These are phyloP conservation scores for Talaromyces adpressus DNA, from an alignment of 495 filamentous ascomycete genomes.

Conservation along the genomic window DNA sequence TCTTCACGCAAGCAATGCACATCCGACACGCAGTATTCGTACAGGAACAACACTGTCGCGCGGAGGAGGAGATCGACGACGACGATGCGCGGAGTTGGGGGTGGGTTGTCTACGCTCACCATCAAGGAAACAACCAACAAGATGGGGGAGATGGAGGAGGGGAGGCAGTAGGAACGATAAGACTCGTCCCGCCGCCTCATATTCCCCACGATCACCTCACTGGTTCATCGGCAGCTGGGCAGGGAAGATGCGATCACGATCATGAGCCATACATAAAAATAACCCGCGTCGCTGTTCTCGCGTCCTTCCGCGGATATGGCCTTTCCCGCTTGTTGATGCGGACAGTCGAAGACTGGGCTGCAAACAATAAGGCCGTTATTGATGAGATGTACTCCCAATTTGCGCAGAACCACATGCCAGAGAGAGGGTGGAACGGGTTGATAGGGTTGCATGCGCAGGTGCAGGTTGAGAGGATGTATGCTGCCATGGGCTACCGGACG, in stretches of 20 bases:
- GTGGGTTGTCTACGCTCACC: slow-evolving; percentile 64
- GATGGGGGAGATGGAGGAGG: slow-evolving; percentile 6
- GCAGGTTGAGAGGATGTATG: slow-evolving; percentile 52
- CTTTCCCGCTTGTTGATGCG: slow-evolving; percentile 57
- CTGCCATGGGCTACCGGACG: slow-evolving; percentile 56
- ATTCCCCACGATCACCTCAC: slow-evolving; percentile 40
- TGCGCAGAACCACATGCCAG: slow-evolving; percentile 18
- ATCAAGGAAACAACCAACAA: neutral
- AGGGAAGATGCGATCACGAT: too few species aligned
- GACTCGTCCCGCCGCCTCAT: slow-evolving; percentile 74
- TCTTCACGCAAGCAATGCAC: slow-evolving; percentile 70
- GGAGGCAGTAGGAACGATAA: slow-evolving; percentile 58
- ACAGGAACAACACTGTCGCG: slow-evolving; percentile 61
- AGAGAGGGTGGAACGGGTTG: slow-evolving; percentile 56
- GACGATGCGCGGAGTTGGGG: slow-evolving; percentile 76
- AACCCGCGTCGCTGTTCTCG: slow-evolving; percentile 63
- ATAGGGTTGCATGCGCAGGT: slow-evolving; percentile 70
- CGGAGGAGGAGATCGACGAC: slow-evolving; percentile 65
- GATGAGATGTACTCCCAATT: slow-evolving; percentile 24
- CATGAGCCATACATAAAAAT: slow-evolving; percentile 78
- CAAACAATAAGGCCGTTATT: slow-evolving; percentile 33
- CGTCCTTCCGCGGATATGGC: slow-evolving; percentile 54
- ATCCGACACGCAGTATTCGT: slow-evolving; percentile 76
- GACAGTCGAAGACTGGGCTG: slow-evolving; percentile 53
- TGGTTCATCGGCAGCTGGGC: too few species aligned